These are phyloP conservation scores for Phytophthora cactorum DNA, from an alignment of 352 stramenopile genomes.

Conservation along the genomic window DNA sequence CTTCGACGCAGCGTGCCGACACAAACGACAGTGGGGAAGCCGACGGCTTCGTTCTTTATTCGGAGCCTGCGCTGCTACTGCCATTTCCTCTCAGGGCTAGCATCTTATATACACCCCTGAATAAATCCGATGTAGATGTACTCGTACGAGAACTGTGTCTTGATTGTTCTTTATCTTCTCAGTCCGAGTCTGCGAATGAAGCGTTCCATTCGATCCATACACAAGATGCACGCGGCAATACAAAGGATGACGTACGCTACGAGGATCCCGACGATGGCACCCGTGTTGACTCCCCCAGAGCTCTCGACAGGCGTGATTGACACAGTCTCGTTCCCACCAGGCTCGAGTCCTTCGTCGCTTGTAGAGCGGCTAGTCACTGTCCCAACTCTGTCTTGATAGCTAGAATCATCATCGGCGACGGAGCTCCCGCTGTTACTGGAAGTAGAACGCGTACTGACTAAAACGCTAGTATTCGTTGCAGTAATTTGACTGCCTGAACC, in stretches of 20 bases:
- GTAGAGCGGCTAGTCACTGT: background rate
- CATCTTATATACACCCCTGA: conserved; percentile 31
- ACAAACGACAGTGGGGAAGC: conserved; percentile 19
- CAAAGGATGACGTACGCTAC: conserved; percentile 28
- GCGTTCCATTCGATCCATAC: conserved; percentile 25
- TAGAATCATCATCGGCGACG: background rate
- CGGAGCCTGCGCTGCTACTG: conserved; percentile 11
- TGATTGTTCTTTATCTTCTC: conserved; percentile 11
- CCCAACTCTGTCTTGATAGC: background rate
- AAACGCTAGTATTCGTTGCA: background rate
- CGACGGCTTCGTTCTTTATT: conserved; percentile 5
- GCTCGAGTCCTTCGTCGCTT: background rate
- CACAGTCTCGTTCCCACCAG: background rate
- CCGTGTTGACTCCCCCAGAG: conserved; percentile 21
- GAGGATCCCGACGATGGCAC: conserved; percentile 25
- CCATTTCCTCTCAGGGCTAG: conserved; percentile 15
- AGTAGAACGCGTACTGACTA: background rate
- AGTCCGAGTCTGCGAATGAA: conserved; percentile 12
- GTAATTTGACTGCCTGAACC: background rate
- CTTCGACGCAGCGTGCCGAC: conserved; percentile 23
- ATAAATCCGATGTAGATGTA: conserved; percentile 43
- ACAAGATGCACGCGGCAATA: conserved; percentile 21
- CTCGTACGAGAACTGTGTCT: conserved; percentile 18
- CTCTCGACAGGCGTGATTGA: conserved; percentile 8
- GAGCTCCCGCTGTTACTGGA: conserved; percentile 1